Conservation (phyloP, 371 early-diverging fungal genomes). For the Mucor plumbeus region DNA sequence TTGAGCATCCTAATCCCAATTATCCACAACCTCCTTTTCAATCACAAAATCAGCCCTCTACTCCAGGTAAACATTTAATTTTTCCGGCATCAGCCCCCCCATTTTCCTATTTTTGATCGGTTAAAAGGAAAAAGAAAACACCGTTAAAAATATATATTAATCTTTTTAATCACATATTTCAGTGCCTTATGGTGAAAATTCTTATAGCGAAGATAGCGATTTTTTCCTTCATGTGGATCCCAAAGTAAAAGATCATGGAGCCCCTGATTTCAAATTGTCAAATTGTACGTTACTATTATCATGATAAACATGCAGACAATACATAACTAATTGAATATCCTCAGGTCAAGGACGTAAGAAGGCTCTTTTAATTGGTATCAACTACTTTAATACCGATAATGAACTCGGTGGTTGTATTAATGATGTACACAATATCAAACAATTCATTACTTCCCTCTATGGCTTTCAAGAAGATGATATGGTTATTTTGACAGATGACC, state of each 20-base stretch:
- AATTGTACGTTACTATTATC: conserved; percentile 44
- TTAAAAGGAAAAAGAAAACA: conserved; percentile 12
- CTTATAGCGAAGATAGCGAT: conserved; percentile 14
- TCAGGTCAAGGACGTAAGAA: conserved; percentile 69
- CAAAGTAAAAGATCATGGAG: conserved; percentile 20
- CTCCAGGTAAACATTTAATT: conserved; percentile 23
- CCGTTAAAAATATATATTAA: not conserved
- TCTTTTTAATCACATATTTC: not conserved
- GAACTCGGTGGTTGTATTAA: conserved; percentile 86
- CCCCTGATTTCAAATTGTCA: conserved; percentile 59
- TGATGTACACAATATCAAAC: conserved; percentile 87
- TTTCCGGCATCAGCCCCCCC: not conserved
- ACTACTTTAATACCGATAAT: conserved; percentile 76
- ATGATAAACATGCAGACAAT: no score
- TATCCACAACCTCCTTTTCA: conserved; percentile 34
- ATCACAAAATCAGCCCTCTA: conserved; percentile 30
- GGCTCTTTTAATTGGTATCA: conserved; percentile 92
- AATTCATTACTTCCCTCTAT: conserved; percentile 68
- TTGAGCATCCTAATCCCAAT: conserved; percentile 24
- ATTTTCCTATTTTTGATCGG: not conserved
- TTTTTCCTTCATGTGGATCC: conserved; percentile 43
- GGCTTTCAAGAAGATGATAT: conserved; percentile 74
- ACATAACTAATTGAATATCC: not conserved
- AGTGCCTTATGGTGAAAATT: conserved; percentile 30
- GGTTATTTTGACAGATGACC: conserved; percentile 89